A percentile compares a stretch with the other conserved stretches of the same genome.
phyloP scores from a whole-genome alignment of 192 early-diverging fungal species.

The Dissophora globulifera region DNA sequence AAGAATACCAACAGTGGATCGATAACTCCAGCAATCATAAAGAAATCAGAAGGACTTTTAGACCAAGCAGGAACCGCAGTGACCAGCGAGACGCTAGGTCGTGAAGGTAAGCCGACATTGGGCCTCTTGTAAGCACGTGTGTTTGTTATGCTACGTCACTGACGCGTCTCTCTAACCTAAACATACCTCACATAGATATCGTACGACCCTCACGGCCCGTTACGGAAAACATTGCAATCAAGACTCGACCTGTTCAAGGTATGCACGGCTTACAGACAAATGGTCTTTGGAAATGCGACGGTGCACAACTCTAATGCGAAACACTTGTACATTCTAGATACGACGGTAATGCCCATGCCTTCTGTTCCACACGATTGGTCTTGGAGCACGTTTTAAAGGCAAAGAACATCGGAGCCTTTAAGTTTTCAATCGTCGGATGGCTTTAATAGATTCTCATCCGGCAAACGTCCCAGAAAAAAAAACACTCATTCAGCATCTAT shows the following conservation, averaged over 20 bases:
- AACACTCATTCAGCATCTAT: too few relatives aligned
- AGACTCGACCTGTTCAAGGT: conserved; percentile 40
- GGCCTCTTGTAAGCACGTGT: too few relatives aligned
- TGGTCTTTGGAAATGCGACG: too few relatives aligned
- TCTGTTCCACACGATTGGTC: conserved; percentile 53
- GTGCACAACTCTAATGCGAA: too few relatives aligned
- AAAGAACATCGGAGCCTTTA: too few relatives aligned
- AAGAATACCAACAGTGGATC: neutral
- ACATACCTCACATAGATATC: too few relatives aligned
- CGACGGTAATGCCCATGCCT: conserved; percentile 44
- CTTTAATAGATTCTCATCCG: too few relatives aligned
- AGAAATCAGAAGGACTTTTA: conserved; percentile 20
- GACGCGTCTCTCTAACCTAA: too few relatives aligned
- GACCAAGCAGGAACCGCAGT: conserved; percentile 3
- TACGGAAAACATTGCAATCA: conserved; percentile 48
- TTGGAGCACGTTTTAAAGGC: conserved; percentile 51
- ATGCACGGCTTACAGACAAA: neutral
- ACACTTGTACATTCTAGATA: conserved; percentile 16
- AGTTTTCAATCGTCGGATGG: too few relatives aligned
- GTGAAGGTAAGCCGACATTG: conserved; percentile 48
- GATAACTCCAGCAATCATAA: neutral
- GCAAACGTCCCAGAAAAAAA: too few relatives aligned
- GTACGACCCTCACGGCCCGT: conserved; percentile 22
- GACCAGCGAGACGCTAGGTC: conserved; percentile 32
- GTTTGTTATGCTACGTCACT: too few relatives aligned